phyloP scores from a whole-genome alignment of 768 basidiomycete species.

The Chalciporus chontae region DNA sequence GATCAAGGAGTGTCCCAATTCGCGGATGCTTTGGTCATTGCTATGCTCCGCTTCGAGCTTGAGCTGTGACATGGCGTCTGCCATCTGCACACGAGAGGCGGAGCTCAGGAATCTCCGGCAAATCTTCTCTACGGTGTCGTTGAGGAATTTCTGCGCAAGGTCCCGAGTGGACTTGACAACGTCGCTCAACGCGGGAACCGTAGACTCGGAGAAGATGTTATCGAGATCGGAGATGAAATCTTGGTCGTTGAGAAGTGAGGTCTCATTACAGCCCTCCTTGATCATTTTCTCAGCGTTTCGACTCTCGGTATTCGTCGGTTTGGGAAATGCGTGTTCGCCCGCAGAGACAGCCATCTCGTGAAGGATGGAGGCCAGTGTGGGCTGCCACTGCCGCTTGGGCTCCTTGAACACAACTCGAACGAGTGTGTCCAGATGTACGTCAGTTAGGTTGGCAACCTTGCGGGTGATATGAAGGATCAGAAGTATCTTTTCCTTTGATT shows the following conservation, averaged over 20 bases:
- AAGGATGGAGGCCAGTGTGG: conserved; percentile 15
- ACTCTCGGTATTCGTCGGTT: conserved; percentile 10
- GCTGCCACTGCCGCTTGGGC: conserved; percentile 8
- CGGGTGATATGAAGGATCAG: conserved; percentile 16
- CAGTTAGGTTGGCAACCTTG: conserved; percentile 9
- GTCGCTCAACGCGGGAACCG: conserved; percentile 18
- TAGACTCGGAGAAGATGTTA: background rate
- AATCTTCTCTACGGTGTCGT: conserved; percentile 15
- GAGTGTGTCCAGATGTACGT: conserved; percentile 12
- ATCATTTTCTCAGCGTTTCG: conserved; percentile 18
- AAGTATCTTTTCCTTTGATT: conserved; percentile 22
- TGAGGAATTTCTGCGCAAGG: conserved; percentile 20
- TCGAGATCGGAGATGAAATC: conserved; percentile 25
- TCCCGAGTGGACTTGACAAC: conserved; percentile 8
- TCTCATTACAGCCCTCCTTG: conserved; percentile 19
- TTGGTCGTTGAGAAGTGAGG: conserved; percentile 18
- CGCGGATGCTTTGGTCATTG: conserved; percentile 16
- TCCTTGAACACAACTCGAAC: conserved; percentile 16
- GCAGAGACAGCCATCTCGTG: conserved; percentile 5
- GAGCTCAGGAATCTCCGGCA: conserved; percentile 10
- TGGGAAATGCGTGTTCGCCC: background rate
- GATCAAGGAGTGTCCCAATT: conserved; percentile 10
- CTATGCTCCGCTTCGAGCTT: conserved; percentile 10
- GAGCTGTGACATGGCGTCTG: conserved; percentile 14
- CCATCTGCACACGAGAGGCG: conserved; percentile 14